Evolutionary conservation across 306 rosid species (phyloP).

Genomic region (Mimosa pudica): DNA sequence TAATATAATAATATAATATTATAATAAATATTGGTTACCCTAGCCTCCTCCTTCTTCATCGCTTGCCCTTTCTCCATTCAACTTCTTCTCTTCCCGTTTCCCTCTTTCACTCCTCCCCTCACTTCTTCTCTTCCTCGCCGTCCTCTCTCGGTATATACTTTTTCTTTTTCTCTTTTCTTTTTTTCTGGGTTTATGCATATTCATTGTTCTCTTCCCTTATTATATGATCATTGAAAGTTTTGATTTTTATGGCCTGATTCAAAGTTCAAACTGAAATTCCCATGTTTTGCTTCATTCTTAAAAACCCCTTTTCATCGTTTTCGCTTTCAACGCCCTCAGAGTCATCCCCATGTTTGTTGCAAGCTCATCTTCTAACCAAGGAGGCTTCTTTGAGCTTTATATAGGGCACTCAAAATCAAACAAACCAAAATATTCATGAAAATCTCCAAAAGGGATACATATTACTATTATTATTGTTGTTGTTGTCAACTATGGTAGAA

Average conservation of each 20-base stretch:
- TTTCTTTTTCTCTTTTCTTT: not conserved
- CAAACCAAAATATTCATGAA: slow-evolving; percentile 38
- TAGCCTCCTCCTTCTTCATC: not conserved
- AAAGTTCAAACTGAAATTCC: not conserved
- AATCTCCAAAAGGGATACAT: slow-evolving; percentile 37
- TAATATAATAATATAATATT: no score
- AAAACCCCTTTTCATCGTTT: not conserved
- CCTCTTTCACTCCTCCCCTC: not conserved
- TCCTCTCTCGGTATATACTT: slow-evolving; percentile 19
- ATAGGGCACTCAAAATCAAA: slow-evolving; percentile 37
- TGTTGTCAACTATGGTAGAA: no score
- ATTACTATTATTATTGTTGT: slow-evolving; percentile 47
- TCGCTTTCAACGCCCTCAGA: not conserved
- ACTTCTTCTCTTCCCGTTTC: not conserved
- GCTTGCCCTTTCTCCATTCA: not conserved
- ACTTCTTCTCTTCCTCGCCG: slow-evolving; percentile 1
- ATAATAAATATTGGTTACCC: not conserved
- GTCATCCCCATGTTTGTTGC: not conserved
- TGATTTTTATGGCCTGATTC: not conserved
- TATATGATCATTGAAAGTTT: not conserved
- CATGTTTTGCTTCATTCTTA: not conserved
- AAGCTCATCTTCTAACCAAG: not conserved
- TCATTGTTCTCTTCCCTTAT: not conserved
- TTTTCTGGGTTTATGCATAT: not conserved
- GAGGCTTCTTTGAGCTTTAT: not conserved